These are phyloP conservation scores for Penicillium malachiteum DNA, from an alignment of 495 filamentous ascomycete genomes.

Conservation along the genomic window DNA sequence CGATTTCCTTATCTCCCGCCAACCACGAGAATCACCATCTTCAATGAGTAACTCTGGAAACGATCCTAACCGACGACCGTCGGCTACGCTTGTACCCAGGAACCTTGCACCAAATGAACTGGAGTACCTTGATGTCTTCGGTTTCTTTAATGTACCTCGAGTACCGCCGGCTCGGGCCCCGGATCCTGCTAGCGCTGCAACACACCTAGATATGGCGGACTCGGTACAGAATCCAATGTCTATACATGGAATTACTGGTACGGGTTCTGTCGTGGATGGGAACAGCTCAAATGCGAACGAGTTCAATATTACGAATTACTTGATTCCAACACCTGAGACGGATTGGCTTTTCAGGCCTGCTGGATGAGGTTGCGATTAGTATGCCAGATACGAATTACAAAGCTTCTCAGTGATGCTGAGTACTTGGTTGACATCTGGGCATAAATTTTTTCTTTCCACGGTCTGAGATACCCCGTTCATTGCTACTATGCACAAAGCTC, in stretches of 20 bases:
- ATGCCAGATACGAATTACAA: background rate
- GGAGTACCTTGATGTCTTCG: slow-evolving; percentile 90
- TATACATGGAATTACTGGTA: slow-evolving; percentile 38
- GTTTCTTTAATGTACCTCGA: slow-evolving; percentile 87
- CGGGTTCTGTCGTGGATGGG: slow-evolving; percentile 24
- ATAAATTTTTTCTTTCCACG: no score
- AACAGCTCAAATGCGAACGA: slow-evolving; percentile 35
- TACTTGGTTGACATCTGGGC: no score
- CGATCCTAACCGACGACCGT: background rate
- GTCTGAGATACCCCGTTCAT: no score
- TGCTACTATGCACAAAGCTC: no score
- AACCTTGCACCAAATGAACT: slow-evolving; percentile 77
- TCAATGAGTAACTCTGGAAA: slow-evolving; percentile 34
- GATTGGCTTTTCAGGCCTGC: slow-evolving; percentile 46
- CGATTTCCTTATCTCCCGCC: slow-evolving; percentile 81
- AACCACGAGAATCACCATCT: slow-evolving; percentile 58
- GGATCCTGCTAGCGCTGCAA: slow-evolving; percentile 16
- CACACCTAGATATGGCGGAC: slow-evolving; percentile 30
- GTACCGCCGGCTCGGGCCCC: slow-evolving; percentile 49
- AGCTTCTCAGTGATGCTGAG: background rate
- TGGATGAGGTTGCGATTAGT: slow-evolving; percentile 18
- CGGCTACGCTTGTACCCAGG: slow-evolving; percentile 40
- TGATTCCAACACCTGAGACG: slow-evolving; percentile 48
- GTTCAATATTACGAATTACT: slow-evolving; percentile 50
- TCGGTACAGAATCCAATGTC: slow-evolving; percentile 43